Evolutionary conservation across 1,284 basidiomycete species (phyloP).

Genomic region (Erythrobasidium hasegawianum): DNA sequence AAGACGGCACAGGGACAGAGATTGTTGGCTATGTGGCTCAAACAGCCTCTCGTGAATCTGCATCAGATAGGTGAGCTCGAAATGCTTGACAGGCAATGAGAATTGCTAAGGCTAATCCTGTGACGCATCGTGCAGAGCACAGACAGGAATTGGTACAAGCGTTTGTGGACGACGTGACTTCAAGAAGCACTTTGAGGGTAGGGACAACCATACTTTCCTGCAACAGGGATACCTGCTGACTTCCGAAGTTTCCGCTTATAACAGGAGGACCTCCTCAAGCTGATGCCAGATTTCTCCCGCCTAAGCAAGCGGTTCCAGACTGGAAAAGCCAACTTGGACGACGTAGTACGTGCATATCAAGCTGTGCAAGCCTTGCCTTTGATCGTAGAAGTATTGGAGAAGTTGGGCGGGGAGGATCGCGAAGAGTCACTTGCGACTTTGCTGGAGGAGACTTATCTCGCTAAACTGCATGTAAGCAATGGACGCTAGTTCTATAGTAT

Average conservation of each 20-base stretch:
- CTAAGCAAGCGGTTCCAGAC: constrained; percentile 91
- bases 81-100: constrained; percentile 6
- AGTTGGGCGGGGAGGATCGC: constrained; percentile 50
- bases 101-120: background rate
- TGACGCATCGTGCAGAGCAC: constrained; percentile 58
- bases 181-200: constrained; percentile 70
- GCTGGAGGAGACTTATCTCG: constrained; percentile 65
- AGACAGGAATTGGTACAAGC: constrained; percentile 82
- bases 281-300: constrained; percentile 92
- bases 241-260: too few species aligned
- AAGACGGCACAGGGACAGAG: constrained; percentile 95
- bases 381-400: constrained; percentile 58
- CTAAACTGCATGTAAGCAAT: constrained; percentile 58
- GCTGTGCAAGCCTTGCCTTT: constrained; percentile 74
- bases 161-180: constrained; percentile 73
- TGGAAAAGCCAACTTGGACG: constrained; percentile 77
- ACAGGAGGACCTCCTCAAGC: constrained; percentile 78
- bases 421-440: constrained; percentile 54
- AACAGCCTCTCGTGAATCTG: constrained; percentile 90
- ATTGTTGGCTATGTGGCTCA: constrained; percentile 86
- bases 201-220: too few species aligned
- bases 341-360: constrained; percentile 94
- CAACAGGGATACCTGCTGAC: background rate
- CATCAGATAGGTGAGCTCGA: constrained; percentile 77
- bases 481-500: too few species aligned